A percentile compares a stretch with the other conserved stretches of the same genome.
These are phyloP conservation scores for Pilatotrama ljubarskyi DNA, from an alignment of 768 basidiomycete genomes.

Conservation along the genomic window DNA sequence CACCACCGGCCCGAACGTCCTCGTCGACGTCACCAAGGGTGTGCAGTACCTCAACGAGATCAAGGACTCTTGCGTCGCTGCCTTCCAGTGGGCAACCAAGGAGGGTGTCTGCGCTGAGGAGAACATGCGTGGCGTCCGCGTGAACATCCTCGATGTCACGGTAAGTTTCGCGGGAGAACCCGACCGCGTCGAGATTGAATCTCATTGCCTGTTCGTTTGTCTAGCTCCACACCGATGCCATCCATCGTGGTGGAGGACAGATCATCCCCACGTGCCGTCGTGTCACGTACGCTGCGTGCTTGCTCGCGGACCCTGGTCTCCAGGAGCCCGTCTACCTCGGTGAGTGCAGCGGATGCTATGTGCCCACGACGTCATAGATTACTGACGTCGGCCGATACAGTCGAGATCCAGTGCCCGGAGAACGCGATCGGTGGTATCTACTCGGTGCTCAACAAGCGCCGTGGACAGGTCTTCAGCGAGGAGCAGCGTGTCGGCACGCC, in stretches of 20 bases:
- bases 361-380: neutral
- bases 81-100: constrained; percentile 99
- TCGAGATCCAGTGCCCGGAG: constrained; percentile 98
- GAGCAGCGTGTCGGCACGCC: constrained; percentile 97
- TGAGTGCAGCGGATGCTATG: constrained; percentile 33
- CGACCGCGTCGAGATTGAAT: neutral
- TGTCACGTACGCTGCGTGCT: constrained; percentile 92
- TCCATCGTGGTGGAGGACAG: constrained; percentile 99
- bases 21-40: constrained; percentile 99
- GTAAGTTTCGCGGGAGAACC: constrained; percentile 44
- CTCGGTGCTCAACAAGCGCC: constrained; percentile 89
- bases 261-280: constrained; percentile 97
- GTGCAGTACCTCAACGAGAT: constrained; percentile 99
- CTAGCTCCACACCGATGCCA: constrained; percentile 96
- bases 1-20: constrained; percentile 92
- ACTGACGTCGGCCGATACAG: constrained; percentile 40
- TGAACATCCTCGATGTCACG: constrained; percentile 95
- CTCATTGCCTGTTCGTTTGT: constrained; percentile 6
- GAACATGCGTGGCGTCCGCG: constrained; percentile 97
- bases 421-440: constrained; percentile 98
- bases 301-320: constrained; percentile 87
- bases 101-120: constrained; percentile 97
- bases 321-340: constrained; percentile 97
- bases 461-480: constrained; percentile 97
- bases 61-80: constrained; percentile 99